Base-by-base conservation (phyloP, 2,329 filamentous ascomycete genomes). In the Dactylonectria macrodidyma region DNA sequence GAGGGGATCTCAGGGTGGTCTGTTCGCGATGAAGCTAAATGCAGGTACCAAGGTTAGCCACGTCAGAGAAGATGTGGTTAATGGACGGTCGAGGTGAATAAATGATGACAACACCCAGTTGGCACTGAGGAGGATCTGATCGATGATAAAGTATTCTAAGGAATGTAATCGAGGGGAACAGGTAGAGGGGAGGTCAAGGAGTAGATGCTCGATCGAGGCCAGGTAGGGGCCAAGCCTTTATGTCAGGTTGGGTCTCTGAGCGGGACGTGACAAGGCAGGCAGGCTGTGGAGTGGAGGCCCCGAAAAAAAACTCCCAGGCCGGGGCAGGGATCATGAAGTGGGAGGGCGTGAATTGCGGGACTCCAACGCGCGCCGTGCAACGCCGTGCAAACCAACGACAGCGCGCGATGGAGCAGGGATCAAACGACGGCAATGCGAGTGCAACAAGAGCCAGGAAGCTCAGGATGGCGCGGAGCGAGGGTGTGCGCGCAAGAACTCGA, bases 151-250 rank as follows among this genome's bases (percentile, higher is more conserved):
- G 47, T 56, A 55, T 62, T 60, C 67, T 60, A 67, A 72, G 66
- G 65, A 71, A 66, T 69, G 67, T 69, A 56, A 71, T 70, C 66
- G 66, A 71, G 66, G 62, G 59, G 71, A 70, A 72, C 50, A 59
- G 65, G 70, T 67, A 70, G 67, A 71, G 72, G 71, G 68, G 74
- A 74, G 71, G 68, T 67, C 71, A 69, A 71, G 69, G 73, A 73
- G 71, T 73, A 62, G 73, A 72, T 73, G 69, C 36, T 72, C 64
- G 71, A 76, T 76, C 67, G 70, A 76, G 68, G 66, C 68, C 73
- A 72, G 74, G 74, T 75, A 75, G 69, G 73, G 73, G 71, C 72
- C 74, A 76, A 75, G 74, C 71, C 73, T 76, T 76, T 76, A 76
- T 76, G 74, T 76, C 74, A 75, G 68, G 71, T 73, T 70, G 72